phyloP scores from a whole-genome alignment of 2,329 filamentous ascomycete genomes.

The Emergomyces pasteurianus region DNA sequence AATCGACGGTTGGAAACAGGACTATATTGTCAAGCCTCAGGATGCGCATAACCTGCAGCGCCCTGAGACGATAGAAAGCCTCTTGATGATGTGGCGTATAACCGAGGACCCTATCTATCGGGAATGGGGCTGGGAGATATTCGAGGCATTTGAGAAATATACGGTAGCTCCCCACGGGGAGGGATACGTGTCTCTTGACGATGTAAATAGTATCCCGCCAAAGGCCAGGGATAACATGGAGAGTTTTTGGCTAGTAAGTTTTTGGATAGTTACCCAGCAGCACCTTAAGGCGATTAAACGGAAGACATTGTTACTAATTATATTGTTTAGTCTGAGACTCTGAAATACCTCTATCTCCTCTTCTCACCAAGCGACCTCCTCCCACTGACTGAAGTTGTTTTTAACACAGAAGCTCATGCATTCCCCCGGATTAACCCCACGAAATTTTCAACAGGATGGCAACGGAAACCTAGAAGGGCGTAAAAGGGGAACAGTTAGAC shows the following conservation, averaged over 20 bases:
- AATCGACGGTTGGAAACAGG: constrained; percentile 52
- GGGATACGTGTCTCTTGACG: constrained; percentile 69
- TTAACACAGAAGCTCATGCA: constrained; percentile 93
- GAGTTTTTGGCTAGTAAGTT: constrained; percentile 73
- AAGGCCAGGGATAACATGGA: constrained; percentile 82
- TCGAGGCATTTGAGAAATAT: constrained; percentile 77
- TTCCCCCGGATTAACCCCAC: constrained; percentile 68
- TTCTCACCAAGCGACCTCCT: constrained; percentile 77
- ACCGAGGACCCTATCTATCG: constrained; percentile 81
- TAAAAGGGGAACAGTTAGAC: not conserved
- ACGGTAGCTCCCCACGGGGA: constrained; percentile 37
- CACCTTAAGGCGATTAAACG: not conserved
- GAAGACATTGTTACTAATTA: not conserved
- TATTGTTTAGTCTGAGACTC: constrained; percentile 56
- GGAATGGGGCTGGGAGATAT: constrained; percentile 98
- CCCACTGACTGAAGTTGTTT: constrained; percentile 73
- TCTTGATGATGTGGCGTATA: constrained; percentile 98
- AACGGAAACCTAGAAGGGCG: constrained; percentile 15
- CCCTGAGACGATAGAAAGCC: constrained; percentile 84
- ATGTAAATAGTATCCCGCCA: constrained; percentile 63
- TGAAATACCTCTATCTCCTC: constrained; percentile 94
- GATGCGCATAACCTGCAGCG: constrained; percentile 89
- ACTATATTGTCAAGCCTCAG: constrained; percentile 67
- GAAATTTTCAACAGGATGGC: constrained; percentile 30
- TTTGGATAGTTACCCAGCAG: not conserved